phyloP scores from a whole-genome alignment of 768 basidiomycete species.

The Termitomyces bulborhizus region DNA sequence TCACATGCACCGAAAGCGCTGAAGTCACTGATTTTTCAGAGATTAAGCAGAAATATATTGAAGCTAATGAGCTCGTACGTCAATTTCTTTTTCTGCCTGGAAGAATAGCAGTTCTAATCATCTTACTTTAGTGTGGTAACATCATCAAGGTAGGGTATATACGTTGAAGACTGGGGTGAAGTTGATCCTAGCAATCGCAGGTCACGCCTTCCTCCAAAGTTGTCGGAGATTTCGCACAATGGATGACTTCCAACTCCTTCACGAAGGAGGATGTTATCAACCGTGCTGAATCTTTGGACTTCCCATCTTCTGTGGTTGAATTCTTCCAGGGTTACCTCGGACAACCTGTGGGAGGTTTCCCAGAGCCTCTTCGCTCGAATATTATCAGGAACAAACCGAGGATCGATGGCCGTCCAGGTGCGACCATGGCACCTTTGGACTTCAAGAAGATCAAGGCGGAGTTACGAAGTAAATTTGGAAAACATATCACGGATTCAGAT shows the following conservation, averaged over 20 bases:
- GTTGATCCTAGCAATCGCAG: constrained; percentile 22
- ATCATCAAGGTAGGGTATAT: constrained; percentile 70
- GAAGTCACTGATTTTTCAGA: constrained; percentile 35
- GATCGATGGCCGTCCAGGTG: constrained; percentile 91
- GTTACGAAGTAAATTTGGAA: constrained; percentile 89
- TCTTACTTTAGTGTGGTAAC: constrained; percentile 71
- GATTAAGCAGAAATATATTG: constrained; percentile 98
- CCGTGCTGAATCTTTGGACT: constrained; percentile 87
- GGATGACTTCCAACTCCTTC: constrained; percentile 95
- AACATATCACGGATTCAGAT: constrained; percentile 89
- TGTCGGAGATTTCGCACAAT: constrained; percentile 98
- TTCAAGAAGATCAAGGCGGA: constrained; percentile 96
- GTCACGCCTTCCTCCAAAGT: constrained; percentile 99
- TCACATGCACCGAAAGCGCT: constrained; percentile 6
- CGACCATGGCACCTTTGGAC: constrained; percentile 80
- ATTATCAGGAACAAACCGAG: constrained; percentile 92
- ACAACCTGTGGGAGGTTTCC: constrained; percentile 97
- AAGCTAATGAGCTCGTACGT: constrained; percentile 89
- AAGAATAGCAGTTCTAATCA: constrained; percentile 8
- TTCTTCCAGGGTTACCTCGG: constrained; percentile 99
- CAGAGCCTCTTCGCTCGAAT: constrained; percentile 86
- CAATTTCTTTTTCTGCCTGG: constrained; percentile 2
- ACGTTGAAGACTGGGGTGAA: background rate
- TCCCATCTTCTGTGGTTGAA: constrained; percentile 95
- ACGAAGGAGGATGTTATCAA: constrained; percentile 81